Conservation (phyloP, 495 filamentous ascomycete genomes). For the Talaromyces borbonicus region DNA sequence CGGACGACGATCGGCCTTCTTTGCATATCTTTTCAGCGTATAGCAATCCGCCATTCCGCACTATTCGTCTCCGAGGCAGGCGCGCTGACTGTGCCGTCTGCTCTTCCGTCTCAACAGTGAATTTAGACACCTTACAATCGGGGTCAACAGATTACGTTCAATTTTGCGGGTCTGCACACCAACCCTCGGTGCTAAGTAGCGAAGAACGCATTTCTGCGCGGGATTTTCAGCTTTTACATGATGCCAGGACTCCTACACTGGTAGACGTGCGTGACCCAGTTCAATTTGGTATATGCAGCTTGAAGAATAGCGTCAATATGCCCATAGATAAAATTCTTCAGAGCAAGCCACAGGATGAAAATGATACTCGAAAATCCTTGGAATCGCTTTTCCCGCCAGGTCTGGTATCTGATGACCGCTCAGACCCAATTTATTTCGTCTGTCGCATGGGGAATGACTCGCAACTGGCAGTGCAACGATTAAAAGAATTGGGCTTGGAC, state of each 20-base stretch:
- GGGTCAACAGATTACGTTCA: conserved; percentile 66
- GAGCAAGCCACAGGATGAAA: conserved; percentile 9
- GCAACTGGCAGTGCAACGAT: conserved; percentile 59
- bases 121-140: conserved; percentile 46
- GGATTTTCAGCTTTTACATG: conserved; percentile 31
- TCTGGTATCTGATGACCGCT: conserved; percentile 14
- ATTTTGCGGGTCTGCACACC: conserved; percentile 57
- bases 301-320: conserved; percentile 66
- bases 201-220: conserved; percentile 53
- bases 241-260: conserved; percentile 39
- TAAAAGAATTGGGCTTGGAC: conserved; percentile 60
- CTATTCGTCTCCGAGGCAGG: conserved; percentile 58
- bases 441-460: conserved; percentile 88
- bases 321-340: conserved; percentile 54
- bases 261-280: conserved; percentile 77
- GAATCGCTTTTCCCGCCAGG: conserved; percentile 38
- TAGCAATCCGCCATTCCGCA: conserved; percentile 57
- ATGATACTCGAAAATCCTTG: conserved; percentile 7
- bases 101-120: conserved; percentile 50
- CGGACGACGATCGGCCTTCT: conserved; percentile 21
- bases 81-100: conserved; percentile 66
- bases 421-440: conserved; percentile 57
- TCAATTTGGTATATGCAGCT: conserved; percentile 72
- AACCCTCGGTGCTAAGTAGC: conserved; percentile 41
- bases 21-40: conserved; percentile 71